Percentiles rank a stretch among this genome's conserved stretches.
Conservation (phyloP, 2,329 filamentous ascomycete species). For the Scytalidium sp. region DNA sequence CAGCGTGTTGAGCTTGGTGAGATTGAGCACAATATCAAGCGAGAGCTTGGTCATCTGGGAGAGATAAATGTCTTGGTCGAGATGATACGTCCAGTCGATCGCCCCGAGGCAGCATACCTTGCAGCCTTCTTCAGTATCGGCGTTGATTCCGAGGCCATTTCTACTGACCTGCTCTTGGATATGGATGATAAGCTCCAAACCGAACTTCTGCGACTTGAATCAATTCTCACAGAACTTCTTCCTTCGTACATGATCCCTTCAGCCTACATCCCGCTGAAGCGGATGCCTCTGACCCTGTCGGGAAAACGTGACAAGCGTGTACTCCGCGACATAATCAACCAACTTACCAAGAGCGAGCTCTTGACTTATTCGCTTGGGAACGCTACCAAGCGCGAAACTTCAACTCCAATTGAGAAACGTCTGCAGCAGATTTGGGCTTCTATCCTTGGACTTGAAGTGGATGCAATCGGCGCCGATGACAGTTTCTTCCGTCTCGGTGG, state of each 20-base stretch:
- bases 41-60: not conserved
- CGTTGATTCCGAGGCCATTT: conserved; percentile 30
- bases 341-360: not conserved
- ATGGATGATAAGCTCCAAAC: not conserved
- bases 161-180: no score
- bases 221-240: conserved; percentile 48
- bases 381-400: not conserved
- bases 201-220: conserved; percentile 1
- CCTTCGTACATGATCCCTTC: conserved; percentile 26
- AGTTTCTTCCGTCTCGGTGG: conserved; percentile 17
- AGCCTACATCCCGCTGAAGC: conserved; percentile 19
- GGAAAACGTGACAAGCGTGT: not conserved
- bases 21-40: conserved; percentile 36
- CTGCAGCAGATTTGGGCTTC: conserved; percentile 9
- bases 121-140: conserved; percentile 17
- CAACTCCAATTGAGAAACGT: conserved; percentile 7
- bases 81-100: not conserved
- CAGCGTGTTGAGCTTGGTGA: conserved; percentile 63
- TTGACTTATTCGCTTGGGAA: not conserved
- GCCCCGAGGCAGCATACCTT: not conserved
- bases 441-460: conserved; percentile 10
- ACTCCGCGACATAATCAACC: not conserved
- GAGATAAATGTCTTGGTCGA: not conserved
- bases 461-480: conserved; percentile 9
- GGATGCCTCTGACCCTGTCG: conserved; percentile 19